These are phyloP conservation scores for Aureobasidium pullulans DNA, from an alignment of 2,329 filamentous ascomycete species.

Conservation along the genomic window DNA sequence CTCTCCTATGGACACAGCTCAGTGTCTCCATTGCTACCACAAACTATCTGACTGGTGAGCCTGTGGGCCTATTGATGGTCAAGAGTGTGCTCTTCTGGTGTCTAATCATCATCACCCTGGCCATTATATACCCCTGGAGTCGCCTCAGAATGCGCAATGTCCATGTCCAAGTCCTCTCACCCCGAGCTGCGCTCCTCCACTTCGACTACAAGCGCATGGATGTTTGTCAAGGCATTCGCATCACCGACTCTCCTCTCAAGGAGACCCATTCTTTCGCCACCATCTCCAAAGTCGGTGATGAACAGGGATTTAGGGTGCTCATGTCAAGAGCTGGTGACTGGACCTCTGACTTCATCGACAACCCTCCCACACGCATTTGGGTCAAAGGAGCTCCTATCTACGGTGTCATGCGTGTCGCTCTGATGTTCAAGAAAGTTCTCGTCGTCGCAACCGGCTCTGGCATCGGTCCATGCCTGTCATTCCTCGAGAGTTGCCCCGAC, in stretches of 20 bases:
- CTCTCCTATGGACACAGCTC: slow-evolving; percentile 58
- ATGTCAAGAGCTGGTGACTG: slow-evolving; percentile 70
- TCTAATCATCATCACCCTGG: slow-evolving; percentile 54
- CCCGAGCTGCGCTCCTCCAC: slow-evolving; percentile 64
- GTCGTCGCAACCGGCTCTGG: slow-evolving; percentile 66
- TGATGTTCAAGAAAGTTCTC: slow-evolving; percentile 58
- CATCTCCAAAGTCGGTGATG: slow-evolving; percentile 51
- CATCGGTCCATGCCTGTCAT: slow-evolving; percentile 61
- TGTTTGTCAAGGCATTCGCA: slow-evolving; percentile 37
- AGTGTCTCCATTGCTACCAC: slow-evolving; percentile 45
- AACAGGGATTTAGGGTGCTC: slow-evolving; percentile 57
- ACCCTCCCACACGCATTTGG: slow-evolving; percentile 57
- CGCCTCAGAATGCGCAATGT: slow-evolving; percentile 62
- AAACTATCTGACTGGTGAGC: not conserved
- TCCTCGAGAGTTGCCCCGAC: slow-evolving; percentile 44
- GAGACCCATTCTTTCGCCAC: slow-evolving; percentile 75
- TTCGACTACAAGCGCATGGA: slow-evolving; percentile 52
- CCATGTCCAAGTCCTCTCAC: slow-evolving; percentile 58
- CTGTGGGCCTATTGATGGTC: slow-evolving; percentile 33
- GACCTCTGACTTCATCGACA: slow-evolving; percentile 57
- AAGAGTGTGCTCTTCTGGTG: slow-evolving; percentile 58
- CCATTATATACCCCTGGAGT: slow-evolving; percentile 66
- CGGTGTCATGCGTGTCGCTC: slow-evolving; percentile 60
- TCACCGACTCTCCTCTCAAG: slow-evolving; percentile 55
- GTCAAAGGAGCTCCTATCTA: slow-evolving; percentile 59